These are phyloP conservation scores for Fusarium transvaalense DNA, from an alignment of 2,329 filamentous ascomycete genomes.

Conservation along the genomic window DNA sequence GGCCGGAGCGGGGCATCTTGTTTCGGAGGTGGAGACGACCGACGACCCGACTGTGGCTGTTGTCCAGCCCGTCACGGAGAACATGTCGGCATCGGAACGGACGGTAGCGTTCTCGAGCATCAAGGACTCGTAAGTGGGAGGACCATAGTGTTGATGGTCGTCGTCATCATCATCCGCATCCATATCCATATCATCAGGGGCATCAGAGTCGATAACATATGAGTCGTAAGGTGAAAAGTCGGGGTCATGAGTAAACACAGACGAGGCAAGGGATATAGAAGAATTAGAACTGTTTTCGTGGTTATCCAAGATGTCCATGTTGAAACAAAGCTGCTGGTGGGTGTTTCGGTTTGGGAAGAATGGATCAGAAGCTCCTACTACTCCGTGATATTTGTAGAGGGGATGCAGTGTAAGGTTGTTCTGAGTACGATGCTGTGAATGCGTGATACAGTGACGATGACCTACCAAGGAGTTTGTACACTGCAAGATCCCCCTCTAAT, in stretches of 20 bases:
- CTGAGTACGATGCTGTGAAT: not conserved
- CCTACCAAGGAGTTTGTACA: too few species aligned
- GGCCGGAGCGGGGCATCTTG: conserved; percentile 30
- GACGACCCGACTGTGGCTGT: conserved; percentile 10
- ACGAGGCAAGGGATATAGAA: conserved; percentile 24
- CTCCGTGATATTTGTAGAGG: not conserved
- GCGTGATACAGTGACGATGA: conserved; percentile 4
- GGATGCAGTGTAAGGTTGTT: conserved; percentile 17
- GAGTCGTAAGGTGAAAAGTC: conserved; percentile 12
- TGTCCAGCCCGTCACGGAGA: conserved; percentile 33
- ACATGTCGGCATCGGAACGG: conserved; percentile 19
- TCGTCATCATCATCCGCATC: not conserved
- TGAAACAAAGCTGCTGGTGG: not conserved
- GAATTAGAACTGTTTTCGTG: conserved; percentile 8
- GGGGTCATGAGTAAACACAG: conserved; percentile 19
- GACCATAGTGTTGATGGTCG: conserved; percentile 12
- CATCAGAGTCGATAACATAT: not conserved
- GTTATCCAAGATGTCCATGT: conserved; percentile 14
- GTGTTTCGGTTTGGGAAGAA: not conserved
- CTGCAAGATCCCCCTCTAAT: too few species aligned
- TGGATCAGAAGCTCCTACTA: not conserved
- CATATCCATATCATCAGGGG: not conserved
- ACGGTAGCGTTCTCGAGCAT: conserved; percentile 24
- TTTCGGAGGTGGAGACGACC: conserved; percentile 29
- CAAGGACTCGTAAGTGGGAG: conserved; percentile 23